Conservation (phyloP, 345 rosid genomes). For the Clausena lansium region DNA sequence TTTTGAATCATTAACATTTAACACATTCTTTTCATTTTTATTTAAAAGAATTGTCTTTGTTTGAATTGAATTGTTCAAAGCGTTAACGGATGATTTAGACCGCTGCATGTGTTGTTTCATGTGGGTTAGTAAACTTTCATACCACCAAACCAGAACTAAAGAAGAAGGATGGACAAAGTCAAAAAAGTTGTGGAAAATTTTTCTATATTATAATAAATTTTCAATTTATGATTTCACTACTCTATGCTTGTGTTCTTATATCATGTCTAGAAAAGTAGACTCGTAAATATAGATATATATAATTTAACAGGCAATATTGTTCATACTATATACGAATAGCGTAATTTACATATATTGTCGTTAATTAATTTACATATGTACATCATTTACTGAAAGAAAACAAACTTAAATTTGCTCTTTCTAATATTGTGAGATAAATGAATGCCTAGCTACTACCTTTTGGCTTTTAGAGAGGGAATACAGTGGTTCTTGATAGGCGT, state of each 20-base stretch:
- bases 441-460: neutral
- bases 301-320: no score
- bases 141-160: neutral
- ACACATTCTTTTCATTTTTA: neutral
- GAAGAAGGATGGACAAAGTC: neutral
- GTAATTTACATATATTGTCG: no score
- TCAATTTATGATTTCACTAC: no score
- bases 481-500: neutral
- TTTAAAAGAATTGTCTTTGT: neutral
- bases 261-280: no score
- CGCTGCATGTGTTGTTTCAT: neutral
- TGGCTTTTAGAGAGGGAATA: neutral
- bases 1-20: neutral
- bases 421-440: neutral
- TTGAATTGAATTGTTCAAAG: slow-evolving; percentile 6
- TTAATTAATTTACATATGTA: no score
- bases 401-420: neutral
- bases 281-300: no score
- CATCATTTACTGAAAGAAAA: no score
- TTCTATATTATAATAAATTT: no score
- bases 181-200: neutral
- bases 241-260: no score
- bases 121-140: neutral
- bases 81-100: neutral
- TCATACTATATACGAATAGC: no score